Conservation (phyloP, 2,329 filamentous ascomycete genomes). For the Ophiostoma himal-ulmi region DNA sequence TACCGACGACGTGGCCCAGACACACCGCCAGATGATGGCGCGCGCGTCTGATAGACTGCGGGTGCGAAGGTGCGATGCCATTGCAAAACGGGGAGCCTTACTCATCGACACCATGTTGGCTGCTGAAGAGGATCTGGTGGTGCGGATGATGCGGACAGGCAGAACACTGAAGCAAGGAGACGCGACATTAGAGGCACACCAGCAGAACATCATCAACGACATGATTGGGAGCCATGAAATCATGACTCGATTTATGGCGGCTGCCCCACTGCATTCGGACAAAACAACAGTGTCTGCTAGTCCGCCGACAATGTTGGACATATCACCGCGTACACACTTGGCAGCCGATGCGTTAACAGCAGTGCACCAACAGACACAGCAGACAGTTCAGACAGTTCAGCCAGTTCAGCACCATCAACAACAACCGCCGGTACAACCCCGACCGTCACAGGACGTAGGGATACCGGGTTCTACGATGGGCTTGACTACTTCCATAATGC, state of each 20-base stretch:
- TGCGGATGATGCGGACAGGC: constrained; percentile 24
- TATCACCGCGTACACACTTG: not conserved
- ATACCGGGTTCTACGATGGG: not conserved
- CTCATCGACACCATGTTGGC: constrained; percentile 26
- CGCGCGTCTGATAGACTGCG: constrained; percentile 23
- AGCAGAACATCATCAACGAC: not conserved
- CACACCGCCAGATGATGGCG: constrained; percentile 24
- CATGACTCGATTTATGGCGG: not conserved
- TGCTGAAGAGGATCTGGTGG: constrained; percentile 26
- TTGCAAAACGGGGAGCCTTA: constrained; percentile 20
- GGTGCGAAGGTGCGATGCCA: constrained; percentile 11
- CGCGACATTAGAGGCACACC: not conserved
- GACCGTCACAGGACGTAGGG: not conserved
- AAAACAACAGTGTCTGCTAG: not conserved
- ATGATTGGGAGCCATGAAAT: constrained; percentile 1
- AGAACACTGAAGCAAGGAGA: constrained; percentile 12
- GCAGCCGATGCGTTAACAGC: not conserved
- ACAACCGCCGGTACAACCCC: not conserved
- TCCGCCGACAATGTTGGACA: not conserved
- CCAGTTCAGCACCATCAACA: not conserved
- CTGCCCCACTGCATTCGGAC: not conserved
- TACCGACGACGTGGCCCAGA: constrained; percentile 22
- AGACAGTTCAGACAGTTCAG: not conserved
- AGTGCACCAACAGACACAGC: not conserved
- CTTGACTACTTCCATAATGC: not conserved